Evolutionary conservation across 371 early-diverging fungal species (phyloP), one percentile per base, ranked within the genome.

Genomic region (Mucor velutinosus): DNA sequence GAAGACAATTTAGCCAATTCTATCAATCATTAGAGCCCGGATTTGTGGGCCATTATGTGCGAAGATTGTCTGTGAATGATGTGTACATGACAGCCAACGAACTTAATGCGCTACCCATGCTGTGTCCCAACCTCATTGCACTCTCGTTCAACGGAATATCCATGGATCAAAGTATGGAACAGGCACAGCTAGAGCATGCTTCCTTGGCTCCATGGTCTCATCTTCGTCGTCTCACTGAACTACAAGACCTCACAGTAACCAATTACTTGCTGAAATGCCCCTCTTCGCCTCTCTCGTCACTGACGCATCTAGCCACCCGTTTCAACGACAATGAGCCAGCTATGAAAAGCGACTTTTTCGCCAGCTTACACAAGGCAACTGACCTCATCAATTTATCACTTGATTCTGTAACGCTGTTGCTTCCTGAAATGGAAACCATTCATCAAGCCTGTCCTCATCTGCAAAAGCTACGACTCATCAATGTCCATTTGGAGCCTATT

Each of bases 371-470:
- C 21, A 62, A 64, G 33, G 60, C 64, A 25, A 25, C 14, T 14
- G 21, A 59, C 29, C 60, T 71, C 10, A n/a, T 39, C 23, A 33
- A 30, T 10, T 39, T 71, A 21, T 62, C 71, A 8, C 37, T 71
- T 17, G 64, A 71, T 25, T 43, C 63, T 2, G 37, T 45, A 2
- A 21, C 33, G 6, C 17, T 71, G 14, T 59, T 64, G 11, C 27
- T 66, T 15, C 15, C 53, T 25, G 71, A 71, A 12, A 47, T 71
- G 2, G 71, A 71, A 37, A 33, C 35, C 2, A 63, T 71, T 15
- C 71, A 71, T 55, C 37, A 35, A 27, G 21, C 59, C 6, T 71
- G 71, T 45, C 63, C 63, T 29, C 23, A 23, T 39, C 53, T 71
- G 4, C 60, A 66, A 23, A 62, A 57, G 23, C 25, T 71, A 3